Conservation (phyloP, 495 filamentous ascomycete genomes). For the Patellaria atrata region DNA sequence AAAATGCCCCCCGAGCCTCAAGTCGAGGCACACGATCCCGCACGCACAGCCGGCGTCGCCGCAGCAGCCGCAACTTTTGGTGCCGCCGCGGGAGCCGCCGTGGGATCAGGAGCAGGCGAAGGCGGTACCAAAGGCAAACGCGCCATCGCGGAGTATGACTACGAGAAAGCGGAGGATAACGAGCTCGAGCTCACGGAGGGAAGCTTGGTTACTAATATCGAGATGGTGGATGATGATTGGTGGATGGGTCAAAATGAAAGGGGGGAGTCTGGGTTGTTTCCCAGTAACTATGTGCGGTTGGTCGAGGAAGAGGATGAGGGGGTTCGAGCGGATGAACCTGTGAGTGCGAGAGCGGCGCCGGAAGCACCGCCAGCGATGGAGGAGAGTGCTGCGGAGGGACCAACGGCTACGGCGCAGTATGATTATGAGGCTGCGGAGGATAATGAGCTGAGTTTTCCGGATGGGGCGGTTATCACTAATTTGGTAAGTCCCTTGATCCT, state of each 20-base stretch:
- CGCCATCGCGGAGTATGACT: slow-evolving; percentile 82
- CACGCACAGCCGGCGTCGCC: slow-evolving; percentile 46
- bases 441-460: slow-evolving; percentile 90
- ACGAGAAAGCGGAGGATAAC: slow-evolving; percentile 94
- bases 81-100: slow-evolving; percentile 17
- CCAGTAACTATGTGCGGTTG: slow-evolving; percentile 90
- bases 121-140: slow-evolving; percentile 37
- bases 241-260: slow-evolving; percentile 79
- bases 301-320: slow-evolving; percentile 40
- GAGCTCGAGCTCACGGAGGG: slow-evolving; percentile 87
- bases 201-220: slow-evolving; percentile 82
- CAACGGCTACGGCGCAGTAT: slow-evolving; percentile 72
- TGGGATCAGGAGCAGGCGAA: neutral
- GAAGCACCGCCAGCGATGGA: slow-evolving; percentile 24
- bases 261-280: slow-evolving; percentile 82
- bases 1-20: slow-evolving; percentile 49
- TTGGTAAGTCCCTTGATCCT: slow-evolving; percentile 38
- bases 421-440: slow-evolving; percentile 97
- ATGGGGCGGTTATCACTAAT: slow-evolving; percentile 59
- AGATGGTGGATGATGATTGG: slow-evolving; percentile 96
- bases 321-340: slow-evolving; percentile 7
- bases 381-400: slow-evolving; percentile 27
- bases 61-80: slow-evolving; percentile 33
- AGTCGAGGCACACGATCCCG: slow-evolving; percentile 38
- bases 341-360: slow-evolving; percentile 22